Base-by-base conservation (phyloP, 2,329 filamentous ascomycete species). In the Apiospora aurea region DNA sequence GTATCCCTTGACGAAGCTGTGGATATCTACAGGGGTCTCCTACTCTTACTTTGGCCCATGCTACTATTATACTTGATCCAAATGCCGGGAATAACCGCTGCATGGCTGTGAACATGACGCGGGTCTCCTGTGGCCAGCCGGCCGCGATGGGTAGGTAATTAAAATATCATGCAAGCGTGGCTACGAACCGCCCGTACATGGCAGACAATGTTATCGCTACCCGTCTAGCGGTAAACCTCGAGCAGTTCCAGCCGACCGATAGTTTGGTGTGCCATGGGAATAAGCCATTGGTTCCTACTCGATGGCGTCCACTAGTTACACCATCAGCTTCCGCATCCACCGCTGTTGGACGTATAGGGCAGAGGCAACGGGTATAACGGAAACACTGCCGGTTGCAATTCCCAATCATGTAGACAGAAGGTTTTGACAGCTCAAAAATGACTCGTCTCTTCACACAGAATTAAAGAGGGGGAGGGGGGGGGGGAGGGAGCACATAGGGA, bases 221-320 rank as follows among this genome's bases (percentile, higher is more conserved):
- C 47, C 47, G n/a, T 49, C 47, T 21, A 49, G 3, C 11, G n/a
- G n/a, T 11, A 24, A 49, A 10, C 21, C 29, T 38, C 2, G 34
- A 16, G 44, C 18, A n/a, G 38, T 5, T 4, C 3, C 3, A 38
- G 3, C 53, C 16, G 18, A 38, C 2, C 13, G 18, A 14, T 38
- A 3, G 29, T 38, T 61, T 7, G 53, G 53, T 61, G 29, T 38
- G 18, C 2, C 29, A 11, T 61, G 29, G 29, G 38, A 13, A 38
- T n/a, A 2, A 2, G 2, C n/a, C 18, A 38, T n/a, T n/a, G 18
- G 8, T 2, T 24, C 14, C 8, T 26, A 3, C 1, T 13, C 3
- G 29, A n/a, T n/a, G 53, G 4, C 29, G 21, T 38, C 53, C 21
- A 3, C 29, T 7, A 11, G 38, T 2, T 5, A 11, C n/a, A n/a